Base-by-base conservation (phyloP, 1,284 basidiomycete genomes). In the Stereum hirsutum region DNA sequence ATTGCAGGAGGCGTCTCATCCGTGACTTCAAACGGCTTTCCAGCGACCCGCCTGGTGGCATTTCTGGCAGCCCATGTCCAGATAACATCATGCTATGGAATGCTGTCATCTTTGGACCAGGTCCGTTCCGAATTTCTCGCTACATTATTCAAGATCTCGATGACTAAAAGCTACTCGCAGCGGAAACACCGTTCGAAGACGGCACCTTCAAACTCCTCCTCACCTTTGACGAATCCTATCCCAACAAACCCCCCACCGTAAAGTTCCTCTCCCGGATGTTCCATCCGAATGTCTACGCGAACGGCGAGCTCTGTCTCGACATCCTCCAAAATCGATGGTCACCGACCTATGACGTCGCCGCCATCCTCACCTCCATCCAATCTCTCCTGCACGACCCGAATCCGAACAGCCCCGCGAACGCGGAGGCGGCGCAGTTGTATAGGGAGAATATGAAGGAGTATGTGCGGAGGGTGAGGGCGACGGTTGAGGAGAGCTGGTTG, bases 61-160 rank as follows among this genome's bases (percentile, higher is more conserved):
- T 98, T 54, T 94, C 90, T 11, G 95, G 95, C 21, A 93, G 91
- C 53, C 95, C 95, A 56, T 94, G 91, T 60, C 84, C 91, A 0
- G 95, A 98, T 63, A 98, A 98, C 61, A 95, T 99, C 62, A 95
- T 98, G 90, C 74, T 98, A 10, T 99, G 95, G 95, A 98, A 99
- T 58, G 95, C 95, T 2, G 95, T 99, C 52, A 99, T 99, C 54
- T 98, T 99, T 59, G 95, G 95, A 1, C 95, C 95, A 63, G 87
- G 93, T 91, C 47, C 55, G 82, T 67, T 6, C n/a, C 25, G 25
- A 5, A 31, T 21, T 6, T 4, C 20, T 31, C 32, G 21, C 10
- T 20, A 10, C 6, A 41, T 44, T 48, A 45, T 33, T 39, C 36
- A n/a, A n/a, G n/a, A n/a, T n/a, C n/a, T n/a, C n/a, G n/a, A n/a